Base-by-base conservation (phyloP, 495 filamentous ascomycete genomes). In the Pseudevernia furfuracea region DNA sequence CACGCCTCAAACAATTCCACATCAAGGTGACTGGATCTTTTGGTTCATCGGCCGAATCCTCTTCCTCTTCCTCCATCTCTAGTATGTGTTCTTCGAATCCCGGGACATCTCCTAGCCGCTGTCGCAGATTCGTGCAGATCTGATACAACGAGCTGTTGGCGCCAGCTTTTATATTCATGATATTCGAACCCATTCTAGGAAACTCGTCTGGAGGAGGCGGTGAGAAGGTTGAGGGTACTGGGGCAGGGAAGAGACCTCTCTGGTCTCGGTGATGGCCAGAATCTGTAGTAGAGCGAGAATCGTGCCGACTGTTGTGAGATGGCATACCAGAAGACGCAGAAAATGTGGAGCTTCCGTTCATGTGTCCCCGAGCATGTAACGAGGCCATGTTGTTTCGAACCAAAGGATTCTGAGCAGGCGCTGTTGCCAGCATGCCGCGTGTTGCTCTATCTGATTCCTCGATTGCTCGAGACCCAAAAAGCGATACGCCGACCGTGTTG, bases 161-260 rank as follows among this genome's bases (percentile, higher is more conserved):
- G 72, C 94, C 92, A 74, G 92, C 95, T 65, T 84, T 86, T 71
- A 89, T 88, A 75, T 97, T 98, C 79, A 97, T 95, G 75, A 98
- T 95, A 73, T 92, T 96, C 74, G 89, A 88, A 43, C 67, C 66
- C 41, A 58, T 61, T 38, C 63, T 56, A 15, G 63, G 59, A 44
- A 48, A 34, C 21, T 30, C 58, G 36, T 64, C 48, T 10, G 32
- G 32, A n/a, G 65, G 58, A 65, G 65, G 39, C 4, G 61, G 65
- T 21, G 68, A 63, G 39, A 59, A 55, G 2, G 58, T 59, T 15
- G 68, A 61, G 25, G 62, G 68, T 44, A 59, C 21, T 17, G 63
- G 57, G 34, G 68, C 59, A 43, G 68, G 66, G 23, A 66, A 66
- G n/a, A 70, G 59, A 5, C 66, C 60, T 48, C 46, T 52, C 60